Conservation (phyloP, 108 stramenopile genomes). For the Skeletonema marinoi region DNA sequence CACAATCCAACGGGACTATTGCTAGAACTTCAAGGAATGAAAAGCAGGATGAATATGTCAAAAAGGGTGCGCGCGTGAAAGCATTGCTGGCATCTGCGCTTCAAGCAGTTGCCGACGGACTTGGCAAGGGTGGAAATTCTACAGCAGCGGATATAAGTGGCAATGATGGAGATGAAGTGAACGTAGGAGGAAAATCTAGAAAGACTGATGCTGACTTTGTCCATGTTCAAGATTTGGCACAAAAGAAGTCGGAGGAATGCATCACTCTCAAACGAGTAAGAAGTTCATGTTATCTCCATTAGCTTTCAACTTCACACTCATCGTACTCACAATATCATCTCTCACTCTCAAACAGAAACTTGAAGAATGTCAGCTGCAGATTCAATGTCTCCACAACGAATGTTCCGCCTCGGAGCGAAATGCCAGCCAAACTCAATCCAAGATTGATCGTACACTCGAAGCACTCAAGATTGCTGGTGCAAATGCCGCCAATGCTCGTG, state of each 20-base stretch:
- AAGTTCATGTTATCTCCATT: constrained; percentile 21
- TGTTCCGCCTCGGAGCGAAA: constrained; percentile 49
- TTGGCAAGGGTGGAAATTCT: constrained; percentile 2
- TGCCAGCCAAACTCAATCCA: constrained; percentile 35
- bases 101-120: constrained; percentile 35
- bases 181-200: constrained; percentile 5
- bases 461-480: constrained; percentile 61
- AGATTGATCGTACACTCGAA: constrained; percentile 58
- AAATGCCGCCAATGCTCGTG: constrained; percentile 64
- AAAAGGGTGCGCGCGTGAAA: constrained; percentile 52
- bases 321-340: neutral
- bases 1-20: neutral
- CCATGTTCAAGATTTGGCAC: constrained; percentile 40
- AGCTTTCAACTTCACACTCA: neutral
- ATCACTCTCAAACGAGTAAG: constrained; percentile 59
- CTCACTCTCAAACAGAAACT: constrained; percentile 43
- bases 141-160: neutral
- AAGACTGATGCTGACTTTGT: constrained; percentile 7
- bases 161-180: constrained; percentile 13
- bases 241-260: constrained; percentile 53
- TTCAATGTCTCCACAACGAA: constrained; percentile 48
- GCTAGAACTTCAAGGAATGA: constrained; percentile 6
- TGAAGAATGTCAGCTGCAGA: constrained; percentile 53
- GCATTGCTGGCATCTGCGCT: constrained; percentile 48
- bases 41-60: constrained; percentile 56